These are phyloP conservation scores for Ophiosphaerella narmari DNA, from an alignment of 2,329 filamentous ascomycete genomes.

Conservation along the genomic window DNA sequence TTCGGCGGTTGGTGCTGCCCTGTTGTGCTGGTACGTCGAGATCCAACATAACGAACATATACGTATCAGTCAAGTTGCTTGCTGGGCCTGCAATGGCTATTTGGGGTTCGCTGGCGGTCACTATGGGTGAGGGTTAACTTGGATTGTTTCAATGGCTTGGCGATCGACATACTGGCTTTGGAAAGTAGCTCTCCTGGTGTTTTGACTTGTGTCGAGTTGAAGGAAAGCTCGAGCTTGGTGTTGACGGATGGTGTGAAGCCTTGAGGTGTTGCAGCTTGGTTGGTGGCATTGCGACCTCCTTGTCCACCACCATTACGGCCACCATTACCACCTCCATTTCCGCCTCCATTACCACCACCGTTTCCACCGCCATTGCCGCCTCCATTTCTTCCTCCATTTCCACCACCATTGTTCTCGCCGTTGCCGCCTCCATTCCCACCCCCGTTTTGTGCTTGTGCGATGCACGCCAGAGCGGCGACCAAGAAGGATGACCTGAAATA, in stretches of 20 bases:
- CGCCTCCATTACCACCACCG: too few species aligned
- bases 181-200: constrained; percentile 33
- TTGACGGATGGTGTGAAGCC: constrained; percentile 35
- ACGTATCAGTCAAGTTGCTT: constrained; percentile 24
- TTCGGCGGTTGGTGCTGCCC: constrained; percentile 30
- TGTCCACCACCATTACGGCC: too few species aligned
- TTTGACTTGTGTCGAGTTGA: constrained; percentile 36
- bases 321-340: too few species aligned
- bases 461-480: constrained; percentile 23
- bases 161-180: constrained; percentile 30
- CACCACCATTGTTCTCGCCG: neutral
- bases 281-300: too few species aligned
- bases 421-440: too few species aligned
- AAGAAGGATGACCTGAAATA: constrained; percentile 29
- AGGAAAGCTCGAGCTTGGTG: constrained; percentile 37
- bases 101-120: constrained; percentile 31
- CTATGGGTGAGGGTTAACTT: constrained; percentile 20
- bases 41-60: constrained; percentile 45
- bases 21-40: constrained; percentile 37
- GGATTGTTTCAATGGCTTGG: neutral
- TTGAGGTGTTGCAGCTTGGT: constrained; percentile 14
- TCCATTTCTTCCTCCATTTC: too few species aligned
- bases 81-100: constrained; percentile 28
- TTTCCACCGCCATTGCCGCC: too few species aligned
- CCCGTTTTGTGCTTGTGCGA: constrained; percentile 34